A percentile compares a stretch with the other conserved stretches of the same genome.
Conservation (phyloP, 305 asterid genomes). For the Rubia occidens region DNA sequence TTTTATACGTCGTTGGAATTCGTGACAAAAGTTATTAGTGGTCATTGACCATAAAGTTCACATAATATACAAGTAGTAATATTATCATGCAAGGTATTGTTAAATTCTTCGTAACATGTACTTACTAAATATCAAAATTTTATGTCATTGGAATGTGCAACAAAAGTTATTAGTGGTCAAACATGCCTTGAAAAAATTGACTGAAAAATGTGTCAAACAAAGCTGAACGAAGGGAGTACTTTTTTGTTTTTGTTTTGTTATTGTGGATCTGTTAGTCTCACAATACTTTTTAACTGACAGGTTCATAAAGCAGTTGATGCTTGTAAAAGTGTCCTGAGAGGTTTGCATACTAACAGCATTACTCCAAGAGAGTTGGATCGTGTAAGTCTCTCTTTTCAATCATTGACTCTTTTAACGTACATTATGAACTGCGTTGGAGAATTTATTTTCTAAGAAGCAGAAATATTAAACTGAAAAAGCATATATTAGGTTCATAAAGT, state of each 20-base stretch:
- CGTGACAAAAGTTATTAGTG: no score
- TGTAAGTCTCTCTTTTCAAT: constrained; percentile 42
- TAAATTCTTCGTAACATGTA: no score
- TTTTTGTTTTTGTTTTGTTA: not conserved
- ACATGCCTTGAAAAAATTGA: no score
- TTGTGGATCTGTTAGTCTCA: constrained; percentile 16
- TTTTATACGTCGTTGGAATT: no score
- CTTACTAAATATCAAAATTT: no score
- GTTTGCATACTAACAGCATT: constrained; percentile 63
- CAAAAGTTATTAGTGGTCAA: no score
- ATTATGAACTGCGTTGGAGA: not conserved
- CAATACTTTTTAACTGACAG: constrained; percentile 32
- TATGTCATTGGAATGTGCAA: no score
- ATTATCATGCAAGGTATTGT: no score
- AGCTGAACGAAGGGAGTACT: no score
- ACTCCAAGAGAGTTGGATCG: constrained; percentile 93
- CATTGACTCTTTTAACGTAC: not conserved
- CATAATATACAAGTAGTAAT: no score
- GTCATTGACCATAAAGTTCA: no score
- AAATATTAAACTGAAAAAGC: not conserved
- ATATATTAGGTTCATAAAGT: not conserved
- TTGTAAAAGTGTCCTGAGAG: constrained; percentile 94
- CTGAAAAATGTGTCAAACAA: no score
- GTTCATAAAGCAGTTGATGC: constrained; percentile 99
- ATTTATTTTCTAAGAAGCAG: not conserved